Conservation (phyloP, 2,329 filamentous ascomycete species). For the Verticillium nubilum region DNA sequence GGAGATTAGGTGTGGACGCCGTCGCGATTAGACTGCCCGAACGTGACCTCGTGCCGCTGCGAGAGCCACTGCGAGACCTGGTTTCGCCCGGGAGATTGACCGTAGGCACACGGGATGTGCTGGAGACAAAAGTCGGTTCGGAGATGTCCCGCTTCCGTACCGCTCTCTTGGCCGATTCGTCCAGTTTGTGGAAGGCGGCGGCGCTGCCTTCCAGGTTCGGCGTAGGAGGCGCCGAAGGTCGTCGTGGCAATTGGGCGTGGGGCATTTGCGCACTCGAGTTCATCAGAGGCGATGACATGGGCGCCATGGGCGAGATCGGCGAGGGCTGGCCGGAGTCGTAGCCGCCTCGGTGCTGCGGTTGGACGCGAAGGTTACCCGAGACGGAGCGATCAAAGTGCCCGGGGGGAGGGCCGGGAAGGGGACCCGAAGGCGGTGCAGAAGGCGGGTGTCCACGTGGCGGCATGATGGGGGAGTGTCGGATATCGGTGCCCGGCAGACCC, state of each 20-base stretch:
- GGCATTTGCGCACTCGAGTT: conserved; percentile 28
- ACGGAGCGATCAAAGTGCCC: conserved; percentile 19
- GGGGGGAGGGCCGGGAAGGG: conserved; percentile 11
- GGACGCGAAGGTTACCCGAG: conserved; percentile 26
- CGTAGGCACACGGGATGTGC: conserved; percentile 38
- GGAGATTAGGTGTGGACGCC: conserved; percentile 31
- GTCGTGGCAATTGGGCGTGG: conserved; percentile 23
- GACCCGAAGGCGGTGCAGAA: conserved; percentile 9
- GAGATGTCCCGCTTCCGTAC: conserved; percentile 44
- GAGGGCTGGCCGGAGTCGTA: conserved; percentile 36
- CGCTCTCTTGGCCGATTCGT: conserved; percentile 33
- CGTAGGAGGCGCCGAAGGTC: conserved; percentile 24
- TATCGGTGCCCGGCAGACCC: conserved; percentile 42
- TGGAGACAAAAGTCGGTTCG: conserved; percentile 42
- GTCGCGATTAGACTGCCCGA: conserved; percentile 27
- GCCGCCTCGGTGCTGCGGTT: conserved; percentile 21
- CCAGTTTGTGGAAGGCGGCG: conserved; percentile 23
- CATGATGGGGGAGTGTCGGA: conserved; percentile 41
- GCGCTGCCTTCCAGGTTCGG: conserved; percentile 17
- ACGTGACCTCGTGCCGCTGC: conserved; percentile 30
- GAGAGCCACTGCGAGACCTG: conserved; percentile 19
- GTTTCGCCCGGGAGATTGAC: conserved; percentile 30
- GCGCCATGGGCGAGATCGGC: conserved; percentile 35
- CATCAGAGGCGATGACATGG: conserved; percentile 22
- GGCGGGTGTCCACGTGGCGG: conserved; percentile 33